Base-by-base conservation (phyloP, 78 protist genomes). In the Protostelium mycophagum region DNA sequence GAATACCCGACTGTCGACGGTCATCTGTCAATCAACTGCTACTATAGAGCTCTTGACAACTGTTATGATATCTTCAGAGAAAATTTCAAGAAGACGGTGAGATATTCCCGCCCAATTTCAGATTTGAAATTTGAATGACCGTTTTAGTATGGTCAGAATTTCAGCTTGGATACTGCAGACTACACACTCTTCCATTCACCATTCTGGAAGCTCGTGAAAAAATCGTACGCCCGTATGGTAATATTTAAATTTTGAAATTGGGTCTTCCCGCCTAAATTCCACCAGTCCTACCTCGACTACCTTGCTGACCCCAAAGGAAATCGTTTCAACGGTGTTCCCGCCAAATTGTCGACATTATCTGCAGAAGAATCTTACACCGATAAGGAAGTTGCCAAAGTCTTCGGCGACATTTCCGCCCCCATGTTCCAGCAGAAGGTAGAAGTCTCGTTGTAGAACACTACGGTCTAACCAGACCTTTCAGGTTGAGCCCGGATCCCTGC, bases 1-100 rank as follows among this genome's bases (percentile, higher is more conserved):
- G 99, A 98, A 90, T 98, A 97, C 88, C 98, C 98, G 34, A 1
- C 87, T 34, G 98, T 98, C 16, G 98, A 98, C 85, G 99, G 99
- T 38, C 86, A 94, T 39, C 96, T 96, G n/a, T 95, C 98, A 35
- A 85, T 93, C 89, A 85, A 73, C 34, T 96, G 98, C 88, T 98
- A 97, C 91, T 86, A 97, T 25, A 87, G 95, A 38, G 97, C 99
- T 28, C 86, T 98, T 29, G 98, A 97, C 85, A 36, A 0, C 16
- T 97, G 97, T 92, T 97, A 96, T 94, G 36, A 37, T 35, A 86
- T 91, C 29, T 96, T 89, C 93, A 31, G 84, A 0, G 83, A 85
- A 25, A 91, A 95, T n/a, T 90, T 88, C 28, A 90, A 87, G 38
- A 36, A 87, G 83, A 73, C 73, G 16, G 73, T 51, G 73, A 51